Evolutionary conservation across 2,329 filamentous ascomycete genomes (phyloP).

Genomic region (Colletotrichum melonis): DNA sequence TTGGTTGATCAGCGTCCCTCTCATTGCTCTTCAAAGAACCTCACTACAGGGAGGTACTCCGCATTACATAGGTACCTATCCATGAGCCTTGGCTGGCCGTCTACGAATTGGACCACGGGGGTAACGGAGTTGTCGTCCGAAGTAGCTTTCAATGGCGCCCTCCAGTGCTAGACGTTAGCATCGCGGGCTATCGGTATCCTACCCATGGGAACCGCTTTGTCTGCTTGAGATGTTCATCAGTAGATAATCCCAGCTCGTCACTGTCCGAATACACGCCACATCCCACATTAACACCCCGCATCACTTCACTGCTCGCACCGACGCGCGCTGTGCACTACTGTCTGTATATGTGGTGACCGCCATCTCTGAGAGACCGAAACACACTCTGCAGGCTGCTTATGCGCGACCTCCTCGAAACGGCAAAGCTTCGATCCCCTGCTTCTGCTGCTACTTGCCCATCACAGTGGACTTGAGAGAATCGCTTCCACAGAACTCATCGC

Average conservation of each 20-base stretch:
- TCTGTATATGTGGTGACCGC: constrained; percentile 3
- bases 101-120: neutral
- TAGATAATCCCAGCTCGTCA: neutral
- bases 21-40: neutral
- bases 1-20: neutral
- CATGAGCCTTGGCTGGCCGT: neutral
- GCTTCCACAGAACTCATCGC: neutral
- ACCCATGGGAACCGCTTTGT: neutral
- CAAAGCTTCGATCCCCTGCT: constrained; percentile 4
- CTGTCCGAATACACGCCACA: neutral
- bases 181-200: neutral
- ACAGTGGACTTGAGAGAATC: neutral
- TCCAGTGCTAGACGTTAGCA: neutral
- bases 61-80: neutral
- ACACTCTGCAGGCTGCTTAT: constrained; percentile 25
- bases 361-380: constrained; percentile 2
- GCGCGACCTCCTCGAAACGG: constrained; percentile 21
- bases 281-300: neutral
- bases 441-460: constrained; percentile 6
- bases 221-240: neutral
- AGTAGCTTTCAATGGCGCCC: neutral
- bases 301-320: neutral
- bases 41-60: neutral
- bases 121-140: neutral
- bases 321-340: neutral